Evolutionary conservation across 768 basidiomycete species (phyloP), one percentile per base, ranked within the genome.

Genomic region (Boletus sp.): DNA sequence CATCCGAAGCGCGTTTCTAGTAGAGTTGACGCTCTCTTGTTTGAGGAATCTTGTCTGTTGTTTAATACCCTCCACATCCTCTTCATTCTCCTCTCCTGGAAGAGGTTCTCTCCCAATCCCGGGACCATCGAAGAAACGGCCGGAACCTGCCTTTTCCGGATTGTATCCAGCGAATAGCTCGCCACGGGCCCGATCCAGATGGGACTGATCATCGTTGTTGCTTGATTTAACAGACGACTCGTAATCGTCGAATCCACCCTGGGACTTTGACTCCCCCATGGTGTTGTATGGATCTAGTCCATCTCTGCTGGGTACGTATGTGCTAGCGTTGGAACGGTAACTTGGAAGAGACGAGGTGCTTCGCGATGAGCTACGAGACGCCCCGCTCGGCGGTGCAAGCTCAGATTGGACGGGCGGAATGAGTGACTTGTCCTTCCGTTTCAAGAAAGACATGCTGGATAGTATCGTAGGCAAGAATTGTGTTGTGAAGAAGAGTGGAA

Each of bases 61-160:
- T 76, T 97, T 98, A 75, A 99, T 98, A 28, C 88, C 92, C 75
- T 99, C 96, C 6, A 94, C 77, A 60, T 94, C 94, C 57, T 94
- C 92, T 1, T 93, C 91, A 50, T 83, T 85, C 68, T 90, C 88
- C 68, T 89, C 84, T 41, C 87, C 88, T 15, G 83, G 78, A 48
- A 77, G 62, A 36, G 83, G 81, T 35, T 80, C 78, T 32, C 64
- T 70, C 35, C 76, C 77, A 32, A 75, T 56, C 20, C 62, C 67
- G 8, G 85, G 84, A 0, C 84, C 87, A 64, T 90, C 87, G 57
- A 85, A 82, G 75, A 89, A 91, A 46, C 89, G 77, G 20, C 84
- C 83, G 28, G 86, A 82, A 29, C 82, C 81, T 35, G 67, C 67
- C 62, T 80, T 83, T 59, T 81, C 68, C 1, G 86, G 79, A 44